A percentile compares a stretch with the other conserved stretches of the same genome.
phyloP scores from a whole-genome alignment of 495 filamentous ascomycete species.

The Neurospora sublineolata region DNA sequence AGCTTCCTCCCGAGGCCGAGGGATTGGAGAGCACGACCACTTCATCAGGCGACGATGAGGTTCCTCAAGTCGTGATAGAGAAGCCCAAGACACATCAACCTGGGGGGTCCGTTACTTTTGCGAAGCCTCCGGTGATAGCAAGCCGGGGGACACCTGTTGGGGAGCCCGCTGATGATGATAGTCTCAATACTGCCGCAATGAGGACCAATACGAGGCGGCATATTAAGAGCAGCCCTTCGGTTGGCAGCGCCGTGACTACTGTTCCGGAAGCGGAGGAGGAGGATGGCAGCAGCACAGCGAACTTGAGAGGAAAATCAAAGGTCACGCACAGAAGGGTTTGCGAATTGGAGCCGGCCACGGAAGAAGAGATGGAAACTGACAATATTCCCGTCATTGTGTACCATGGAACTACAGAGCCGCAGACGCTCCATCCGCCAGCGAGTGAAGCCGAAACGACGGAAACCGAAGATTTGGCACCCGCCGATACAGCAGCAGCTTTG shows the following conservation, averaged over 20 bases:
- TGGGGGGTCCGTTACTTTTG: slow-evolving; percentile 25
- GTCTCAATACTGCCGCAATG: slow-evolving; percentile 27
- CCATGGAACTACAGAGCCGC: slow-evolving; percentile 14
- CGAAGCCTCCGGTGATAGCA: slow-evolving; percentile 36
- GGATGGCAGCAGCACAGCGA: slow-evolving; percentile 16
- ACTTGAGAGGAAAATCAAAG: not conserved
- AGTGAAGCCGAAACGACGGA: not conserved
- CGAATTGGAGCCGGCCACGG: slow-evolving; percentile 16
- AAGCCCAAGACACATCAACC: slow-evolving; percentile 15
- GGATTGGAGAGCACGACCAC: slow-evolving; percentile 42
- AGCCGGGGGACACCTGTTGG: slow-evolving; percentile 15
- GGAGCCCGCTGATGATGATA: slow-evolving; percentile 25
- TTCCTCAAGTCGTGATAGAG: slow-evolving; percentile 17
- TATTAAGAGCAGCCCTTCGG: slow-evolving; percentile 60
- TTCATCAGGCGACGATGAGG: slow-evolving; percentile 9
- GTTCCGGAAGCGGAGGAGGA: slow-evolving; percentile 66
- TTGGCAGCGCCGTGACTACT: slow-evolving; percentile 60
- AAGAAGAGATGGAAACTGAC: slow-evolving; percentile 28
- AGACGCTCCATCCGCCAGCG: slow-evolving; percentile 12
- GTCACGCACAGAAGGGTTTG: not conserved
- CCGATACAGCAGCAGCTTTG: not conserved
- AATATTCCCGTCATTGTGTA: slow-evolving; percentile 37
- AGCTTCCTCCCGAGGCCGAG: slow-evolving; percentile 86
- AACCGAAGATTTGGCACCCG: not conserved
- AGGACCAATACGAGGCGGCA: slow-evolving; percentile 61